Percentiles rank a stretch among this genome's conserved stretches.
These are phyloP conservation scores for Dianthus caryophyllus DNA, from an alignment of 148 eudicot species.

Conservation along the genomic window DNA sequence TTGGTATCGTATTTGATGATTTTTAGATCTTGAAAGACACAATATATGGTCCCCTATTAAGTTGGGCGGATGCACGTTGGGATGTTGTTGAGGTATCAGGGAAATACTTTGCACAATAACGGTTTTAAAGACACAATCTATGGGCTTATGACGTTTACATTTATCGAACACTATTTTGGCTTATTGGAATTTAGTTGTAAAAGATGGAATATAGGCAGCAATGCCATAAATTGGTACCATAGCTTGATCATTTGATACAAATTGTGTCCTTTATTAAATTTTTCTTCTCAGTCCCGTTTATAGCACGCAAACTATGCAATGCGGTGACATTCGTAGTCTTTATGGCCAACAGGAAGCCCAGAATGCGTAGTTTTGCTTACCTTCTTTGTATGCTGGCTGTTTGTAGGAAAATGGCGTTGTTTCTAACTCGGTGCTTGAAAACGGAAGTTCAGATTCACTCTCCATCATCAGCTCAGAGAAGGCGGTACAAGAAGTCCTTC, in stretches of 20 bases:
- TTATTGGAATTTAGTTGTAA: neutral
- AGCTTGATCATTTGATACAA: neutral
- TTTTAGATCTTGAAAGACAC: too few relatives aligned
- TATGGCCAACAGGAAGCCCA: too few relatives aligned
- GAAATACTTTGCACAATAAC: too few relatives aligned
- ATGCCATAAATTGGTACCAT: neutral
- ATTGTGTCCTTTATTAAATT: neutral
- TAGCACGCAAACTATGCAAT: too few relatives aligned
- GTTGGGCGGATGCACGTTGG: too few relatives aligned
- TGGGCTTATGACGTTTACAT: neutral
- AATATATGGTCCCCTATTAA: too few relatives aligned
- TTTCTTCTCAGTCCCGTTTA: too few relatives aligned
- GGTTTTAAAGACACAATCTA: too few relatives aligned
- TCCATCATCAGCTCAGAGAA: constrained; percentile 26
- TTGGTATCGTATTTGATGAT: too few relatives aligned
- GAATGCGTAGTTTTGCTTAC: neutral
- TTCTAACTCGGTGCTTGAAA: constrained; percentile 20
- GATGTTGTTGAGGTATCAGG: too few relatives aligned
- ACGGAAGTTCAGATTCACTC: constrained; percentile 25
- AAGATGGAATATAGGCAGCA: neutral
- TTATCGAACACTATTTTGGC: neutral
- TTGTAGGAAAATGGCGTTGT: constrained; percentile 24
- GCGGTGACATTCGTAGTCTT: too few relatives aligned
- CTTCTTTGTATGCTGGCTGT: neutral
- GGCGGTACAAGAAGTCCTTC: constrained; percentile 27